Conservation (phyloP, 495 filamentous ascomycete genomes). For the Neurospora sp. region DNA sequence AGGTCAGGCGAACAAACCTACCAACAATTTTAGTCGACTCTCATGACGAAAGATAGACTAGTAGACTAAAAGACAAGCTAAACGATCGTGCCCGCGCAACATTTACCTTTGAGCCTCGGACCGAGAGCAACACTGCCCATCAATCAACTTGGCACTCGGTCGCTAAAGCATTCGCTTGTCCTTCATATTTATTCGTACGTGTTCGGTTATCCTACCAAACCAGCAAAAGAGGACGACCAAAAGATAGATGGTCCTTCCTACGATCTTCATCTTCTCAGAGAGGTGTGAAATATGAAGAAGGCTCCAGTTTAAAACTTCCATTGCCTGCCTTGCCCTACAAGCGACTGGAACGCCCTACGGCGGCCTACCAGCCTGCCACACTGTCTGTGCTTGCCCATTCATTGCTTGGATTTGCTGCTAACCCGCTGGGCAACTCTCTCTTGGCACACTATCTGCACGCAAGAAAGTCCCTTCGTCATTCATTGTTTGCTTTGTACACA, state of each 20-base stretch:
- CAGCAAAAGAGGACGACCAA: neutral
- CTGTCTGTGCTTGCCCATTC: neutral
- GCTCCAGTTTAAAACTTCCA: neutral
- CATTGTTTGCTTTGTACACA: neutral
- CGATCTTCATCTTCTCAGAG: neutral
- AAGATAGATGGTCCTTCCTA: neutral
- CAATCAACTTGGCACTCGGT: neutral
- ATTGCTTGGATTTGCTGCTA: neutral
- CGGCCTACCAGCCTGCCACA: neutral
- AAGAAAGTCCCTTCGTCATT: neutral
- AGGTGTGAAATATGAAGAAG: neutral
- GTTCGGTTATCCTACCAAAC: neutral
- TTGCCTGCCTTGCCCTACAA: neutral
- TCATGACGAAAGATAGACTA: neutral
- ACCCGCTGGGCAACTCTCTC: neutral
- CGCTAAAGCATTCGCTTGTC: neutral
- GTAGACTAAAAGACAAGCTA: neutral
- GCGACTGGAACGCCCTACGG: neutral
- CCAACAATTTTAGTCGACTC: neutral
- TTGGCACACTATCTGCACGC: neutral
- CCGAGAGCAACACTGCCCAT: neutral
- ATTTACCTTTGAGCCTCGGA: neutral
- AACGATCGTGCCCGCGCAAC: no score
- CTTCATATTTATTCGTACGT: neutral
- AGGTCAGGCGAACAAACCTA: neutral